These are phyloP conservation scores for Termitomyces sp. DNA, from an alignment of 768 basidiomycete genomes.

Conservation along the genomic window DNA sequence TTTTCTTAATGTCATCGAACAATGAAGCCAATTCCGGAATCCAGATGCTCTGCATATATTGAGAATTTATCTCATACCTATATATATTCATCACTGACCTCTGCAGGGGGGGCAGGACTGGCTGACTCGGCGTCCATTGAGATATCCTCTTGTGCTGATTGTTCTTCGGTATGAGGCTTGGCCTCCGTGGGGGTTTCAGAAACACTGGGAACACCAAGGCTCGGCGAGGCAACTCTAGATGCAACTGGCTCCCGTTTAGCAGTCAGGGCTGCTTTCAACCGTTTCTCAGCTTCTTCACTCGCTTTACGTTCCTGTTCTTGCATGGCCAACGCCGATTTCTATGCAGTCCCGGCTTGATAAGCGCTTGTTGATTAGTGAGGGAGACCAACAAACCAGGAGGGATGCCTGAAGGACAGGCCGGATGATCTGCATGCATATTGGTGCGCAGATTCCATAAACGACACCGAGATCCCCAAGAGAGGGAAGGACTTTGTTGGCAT, in stretches of 20 bases:
- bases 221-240: slow-evolving; percentile 67
- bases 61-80: not conserved
- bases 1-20: slow-evolving; percentile 72
- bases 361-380: not conserved
- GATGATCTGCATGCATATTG: slow-evolving; percentile 92
- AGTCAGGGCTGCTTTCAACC: slow-evolving; percentile 74
- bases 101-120: slow-evolving; percentile 26
- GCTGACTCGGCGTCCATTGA: slow-evolving; percentile 50
- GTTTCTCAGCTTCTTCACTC: slow-evolving; percentile 75
- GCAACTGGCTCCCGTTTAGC: slow-evolving; percentile 70
- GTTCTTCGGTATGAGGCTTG: slow-evolving; percentile 24
- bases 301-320: slow-evolving; percentile 68
- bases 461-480: slow-evolving; percentile 68
- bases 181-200: slow-evolving; percentile 22
- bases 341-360: slow-evolving; percentile 4
- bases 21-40: slow-evolving; percentile 66
- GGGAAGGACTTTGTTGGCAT: slow-evolving; percentile 72
- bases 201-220: slow-evolving; percentile 25
- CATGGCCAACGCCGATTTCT: slow-evolving; percentile 61
- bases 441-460: slow-evolving; percentile 75
- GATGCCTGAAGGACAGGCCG: slow-evolving; percentile 72
- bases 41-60: slow-evolving; percentile 63
- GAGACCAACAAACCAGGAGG: slow-evolving; percentile 48
- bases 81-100: slow-evolving; percentile 29
- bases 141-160: slow-evolving; percentile 34